phyloP scores from a whole-genome alignment of 2,329 filamentous ascomycete species.

The Fusarium torulosum region DNA sequence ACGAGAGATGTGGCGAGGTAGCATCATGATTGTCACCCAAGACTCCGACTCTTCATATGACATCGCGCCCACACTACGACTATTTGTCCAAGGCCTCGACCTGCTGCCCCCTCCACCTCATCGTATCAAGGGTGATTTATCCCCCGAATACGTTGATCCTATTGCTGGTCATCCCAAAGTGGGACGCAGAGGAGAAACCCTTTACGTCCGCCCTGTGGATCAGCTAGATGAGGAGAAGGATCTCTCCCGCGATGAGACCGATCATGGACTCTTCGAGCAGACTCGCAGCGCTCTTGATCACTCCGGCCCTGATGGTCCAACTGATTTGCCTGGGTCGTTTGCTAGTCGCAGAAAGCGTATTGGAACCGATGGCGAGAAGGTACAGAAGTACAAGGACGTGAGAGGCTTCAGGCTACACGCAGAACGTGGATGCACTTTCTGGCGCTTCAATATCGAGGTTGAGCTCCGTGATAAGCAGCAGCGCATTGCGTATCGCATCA shows the following conservation, averaged over 20 bases:
- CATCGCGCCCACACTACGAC: slow-evolving; percentile 79
- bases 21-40: slow-evolving; percentile 93
- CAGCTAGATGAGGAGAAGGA: slow-evolving; percentile 83
- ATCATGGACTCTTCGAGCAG: slow-evolving; percentile 84
- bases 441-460: slow-evolving; percentile 95
- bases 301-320: slow-evolving; percentile 55
- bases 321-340: slow-evolving; percentile 66
- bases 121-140: slow-evolving; percentile 73
- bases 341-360: slow-evolving; percentile 65
- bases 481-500: slow-evolving; percentile 95
- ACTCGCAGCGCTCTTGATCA: slow-evolving; percentile 67
- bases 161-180: slow-evolving; percentile 89
- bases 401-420: slow-evolving; percentile 84
- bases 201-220: slow-evolving; percentile 92
- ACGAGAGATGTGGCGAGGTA: slow-evolving; percentile 90
- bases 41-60: slow-evolving; percentile 87
- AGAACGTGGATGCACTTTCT: slow-evolving; percentile 92
- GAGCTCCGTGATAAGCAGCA: slow-evolving; percentile 83
- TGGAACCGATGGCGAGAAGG: slow-evolving; percentile 80
- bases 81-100: slow-evolving; percentile 90
- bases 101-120: slow-evolving; percentile 82
- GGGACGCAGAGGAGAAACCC: slow-evolving; percentile 83
- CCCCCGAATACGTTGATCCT: slow-evolving; percentile 88
- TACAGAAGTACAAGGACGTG: slow-evolving; percentile 85
- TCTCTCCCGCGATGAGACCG: slow-evolving; percentile 81